Evolutionary conservation across 1,139 yeast genomes (phyloP), one percentile per base, ranked within the genome.

Genomic region (Spathaspora jeffriesii): DNA sequence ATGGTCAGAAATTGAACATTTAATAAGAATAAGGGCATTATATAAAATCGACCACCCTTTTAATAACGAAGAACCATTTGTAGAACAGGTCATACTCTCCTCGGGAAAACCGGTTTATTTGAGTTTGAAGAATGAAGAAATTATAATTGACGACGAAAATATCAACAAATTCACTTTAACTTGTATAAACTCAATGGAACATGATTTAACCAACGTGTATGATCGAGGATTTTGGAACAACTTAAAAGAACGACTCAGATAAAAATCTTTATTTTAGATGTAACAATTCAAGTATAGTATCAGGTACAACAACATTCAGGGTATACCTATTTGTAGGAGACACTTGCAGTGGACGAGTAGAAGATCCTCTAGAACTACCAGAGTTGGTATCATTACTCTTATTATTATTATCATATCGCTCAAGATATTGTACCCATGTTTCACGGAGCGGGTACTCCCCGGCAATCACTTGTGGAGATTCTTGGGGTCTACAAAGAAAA

Each of bases 1-100:
- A 64, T 93, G 98, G 98, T 82, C 76, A 22, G 84, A 79, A 18
- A 74, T 93, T 11, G 84, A 85, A 48, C 78, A 82, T 43, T 72
- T 88, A 51, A 74, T 90, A 9, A 47, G 56, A 3, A 58, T 78
- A 10, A 71, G 72, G 1, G 52, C 58, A 2, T 62, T 75, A 43
- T 73, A 62, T 50, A 53, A 52, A 47, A 43, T 54, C n/a, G 13
- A 41, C n/a, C 51, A 50, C 8, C 27, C 50, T 1, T 43, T 49
- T 15, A 31, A 46, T n/a, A 44, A 40, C 17, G 46, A 49, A 20
- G 58, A 58, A 25, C 46, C 43, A 4, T 57, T 48, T 36, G 60
- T 58, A 28, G 62, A 58, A 34, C 50, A 49, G 34, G 59, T 53
- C 2, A 34, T 45, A 21, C 27, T 47, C 20, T 42, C 49, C 34